Base-by-base conservation (phyloP, 73 alveolate genomes). In the Diophrys sp. region DNA sequence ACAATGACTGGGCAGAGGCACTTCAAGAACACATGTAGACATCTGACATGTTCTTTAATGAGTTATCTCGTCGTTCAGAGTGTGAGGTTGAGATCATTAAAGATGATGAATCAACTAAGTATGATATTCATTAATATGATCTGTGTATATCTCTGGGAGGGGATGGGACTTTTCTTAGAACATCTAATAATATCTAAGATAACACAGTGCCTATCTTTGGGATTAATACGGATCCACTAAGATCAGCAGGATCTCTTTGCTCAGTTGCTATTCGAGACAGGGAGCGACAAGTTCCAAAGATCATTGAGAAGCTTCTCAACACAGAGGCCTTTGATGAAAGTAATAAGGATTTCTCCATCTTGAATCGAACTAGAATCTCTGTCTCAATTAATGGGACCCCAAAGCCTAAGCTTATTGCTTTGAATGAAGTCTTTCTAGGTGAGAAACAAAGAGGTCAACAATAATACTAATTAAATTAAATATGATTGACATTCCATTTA, bases 141-240 rank as follows among this genome's bases (percentile, higher is more conserved):
- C 18, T 44, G 62, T 44, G 62, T 44, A 44, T 44, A 11, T 5
- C 62, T 11, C 18, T 44, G 18, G 62, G 62, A 44, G 89, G 89
- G 0, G 89, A 81, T 73, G 89, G 89, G 26, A 81, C 89, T 14
- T 81, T 53, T 62, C 71, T 81, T 24, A 72, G 78, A 72, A 73
- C 89, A 33, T 29, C 79, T 14, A 73, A 76, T 1, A 1, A 70
- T 0, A 81, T 81, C 1, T 73, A 73, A 56, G 74, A 77, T 32
- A 25, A 70, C 31, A 56, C 57, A 29, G 31, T 31, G 25, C 89
- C 89, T 23, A 73, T 81, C 1, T 31, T 81, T 29, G 89, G 89
- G 26, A 31, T 81, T 0, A 81, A 81, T 33, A 81, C 89, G 56
- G 89, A 81, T 62, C 89, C 89, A 2, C 25, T 56, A n/a, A 23